Evolutionary conservation across 1,284 basidiomycete genomes (phyloP).

Genomic region (Trichosporon ovoides): DNA sequence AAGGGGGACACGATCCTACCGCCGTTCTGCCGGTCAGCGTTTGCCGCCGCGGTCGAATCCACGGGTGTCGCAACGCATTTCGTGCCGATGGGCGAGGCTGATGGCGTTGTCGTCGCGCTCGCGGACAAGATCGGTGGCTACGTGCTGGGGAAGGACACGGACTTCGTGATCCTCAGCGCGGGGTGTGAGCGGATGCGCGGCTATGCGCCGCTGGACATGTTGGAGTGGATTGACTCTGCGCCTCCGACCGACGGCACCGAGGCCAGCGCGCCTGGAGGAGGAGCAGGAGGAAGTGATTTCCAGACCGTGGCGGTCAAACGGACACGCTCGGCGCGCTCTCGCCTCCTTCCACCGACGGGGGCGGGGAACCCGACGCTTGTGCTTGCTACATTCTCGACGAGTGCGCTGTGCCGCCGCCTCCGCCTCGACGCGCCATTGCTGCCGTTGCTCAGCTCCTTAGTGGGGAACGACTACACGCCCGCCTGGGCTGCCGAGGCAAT

Average conservation of each 20-base stretch:
- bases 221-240: constrained; percentile 59
- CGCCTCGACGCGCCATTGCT: constrained; percentile 66
- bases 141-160: constrained; percentile 72
- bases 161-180: constrained; percentile 70
- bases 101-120: constrained; percentile 75
- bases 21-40: constrained; percentile 61
- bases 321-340: constrained; percentile 41
- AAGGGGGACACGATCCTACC: constrained; percentile 58
- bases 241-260: constrained; percentile 23
- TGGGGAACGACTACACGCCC: constrained; percentile 77
- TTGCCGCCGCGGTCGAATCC: constrained; percentile 57
- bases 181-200: constrained; percentile 53
- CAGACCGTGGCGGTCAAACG: constrained; percentile 13
- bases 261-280: too few species aligned
- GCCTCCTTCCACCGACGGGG: constrained; percentile 56
- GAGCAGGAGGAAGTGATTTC: too few species aligned
- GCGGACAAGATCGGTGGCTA: constrained; percentile 69
- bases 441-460: constrained; percentile 74
- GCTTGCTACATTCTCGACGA: constrained; percentile 60
- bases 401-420: constrained; percentile 61
- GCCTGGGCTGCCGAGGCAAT: constrained; percentile 44
- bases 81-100: constrained; percentile 79
- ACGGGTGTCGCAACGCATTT: constrained; percentile 47
- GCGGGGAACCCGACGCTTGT: constrained; percentile 45
- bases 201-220: constrained; percentile 72